Conservation (phyloP, 192 early-diverging fungal species). For the Haplosporangium gracile region DNA sequence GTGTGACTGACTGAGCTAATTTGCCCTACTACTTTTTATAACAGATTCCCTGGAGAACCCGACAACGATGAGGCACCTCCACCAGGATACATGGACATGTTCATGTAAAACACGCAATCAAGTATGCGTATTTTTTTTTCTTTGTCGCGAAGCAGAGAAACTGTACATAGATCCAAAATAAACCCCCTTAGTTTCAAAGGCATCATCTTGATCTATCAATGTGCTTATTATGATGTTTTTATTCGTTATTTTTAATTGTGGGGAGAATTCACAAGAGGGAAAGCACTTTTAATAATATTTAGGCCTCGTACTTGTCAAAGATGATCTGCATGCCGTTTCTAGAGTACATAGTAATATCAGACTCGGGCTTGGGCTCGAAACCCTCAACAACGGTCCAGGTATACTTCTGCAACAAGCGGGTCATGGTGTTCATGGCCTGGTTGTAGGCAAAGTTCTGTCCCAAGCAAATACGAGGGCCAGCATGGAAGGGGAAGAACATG, state of each 20-base stretch:
- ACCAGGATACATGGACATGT: constrained; percentile 73
- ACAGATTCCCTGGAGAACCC: constrained; percentile 70
- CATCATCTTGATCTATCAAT: neutral
- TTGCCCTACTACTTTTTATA: constrained; percentile 16
- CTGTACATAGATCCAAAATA: neutral
- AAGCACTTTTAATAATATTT: neutral
- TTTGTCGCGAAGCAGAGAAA: neutral
- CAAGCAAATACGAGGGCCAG: constrained; percentile 54
- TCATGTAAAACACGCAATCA: constrained; percentile 40
- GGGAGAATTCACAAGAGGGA: neutral
- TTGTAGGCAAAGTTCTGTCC: constrained; percentile 59
- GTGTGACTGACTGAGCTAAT: neutral
- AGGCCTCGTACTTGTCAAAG: constrained; percentile 43
- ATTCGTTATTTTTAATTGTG: neutral
- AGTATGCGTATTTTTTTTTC: neutral
- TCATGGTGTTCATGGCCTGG: constrained; percentile 57
- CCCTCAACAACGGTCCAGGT: constrained; percentile 48
- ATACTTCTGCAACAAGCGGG: constrained; percentile 38
- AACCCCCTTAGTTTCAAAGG: neutral
- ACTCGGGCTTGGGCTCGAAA: constrained; percentile 52
- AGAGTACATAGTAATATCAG: constrained; percentile 56
- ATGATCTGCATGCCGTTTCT: constrained; percentile 52
- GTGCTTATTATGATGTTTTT: neutral
- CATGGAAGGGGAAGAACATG: constrained; percentile 66
- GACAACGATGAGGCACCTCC: constrained; percentile 83